These are phyloP conservation scores for Lachnellula hyalina DNA, from an alignment of 2,329 filamentous ascomycete genomes.

Conservation along the genomic window DNA sequence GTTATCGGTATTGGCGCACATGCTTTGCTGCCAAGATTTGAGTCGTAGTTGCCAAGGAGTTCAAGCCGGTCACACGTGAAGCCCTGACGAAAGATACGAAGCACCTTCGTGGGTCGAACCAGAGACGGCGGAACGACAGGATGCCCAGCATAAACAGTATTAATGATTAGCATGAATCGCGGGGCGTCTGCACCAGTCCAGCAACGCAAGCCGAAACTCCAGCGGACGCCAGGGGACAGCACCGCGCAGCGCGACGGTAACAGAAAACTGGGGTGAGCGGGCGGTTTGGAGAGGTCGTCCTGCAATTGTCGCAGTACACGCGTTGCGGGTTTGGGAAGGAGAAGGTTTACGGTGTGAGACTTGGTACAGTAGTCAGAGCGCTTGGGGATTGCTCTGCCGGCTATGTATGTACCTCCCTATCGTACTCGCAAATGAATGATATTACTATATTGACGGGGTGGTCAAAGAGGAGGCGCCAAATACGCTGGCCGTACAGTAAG, in stretches of 20 bases:
- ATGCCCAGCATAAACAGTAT: not conserved
- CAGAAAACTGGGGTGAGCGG: not conserved
- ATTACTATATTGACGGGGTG: too few species aligned
- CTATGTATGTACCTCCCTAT: too few species aligned
- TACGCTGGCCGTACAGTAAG: too few species aligned
- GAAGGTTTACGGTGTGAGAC: not conserved
- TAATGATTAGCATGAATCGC: not conserved
- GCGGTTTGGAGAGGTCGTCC: too few species aligned
- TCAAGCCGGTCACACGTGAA: constrained; percentile 10
- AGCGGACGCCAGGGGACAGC: not conserved
- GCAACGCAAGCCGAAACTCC: not conserved
- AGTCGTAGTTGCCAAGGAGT: constrained; percentile 25
- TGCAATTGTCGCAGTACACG: not conserved
- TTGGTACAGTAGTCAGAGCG: not conserved
- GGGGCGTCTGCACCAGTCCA: not conserved
- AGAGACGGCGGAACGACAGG: not conserved
- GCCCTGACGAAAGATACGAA: constrained; percentile 1
- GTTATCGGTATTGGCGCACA: constrained; percentile 30
- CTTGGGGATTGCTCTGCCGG: too few species aligned
- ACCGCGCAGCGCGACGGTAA: not conserved
- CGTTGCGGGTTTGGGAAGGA: constrained; percentile 1
- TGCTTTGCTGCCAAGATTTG: constrained; percentile 31
- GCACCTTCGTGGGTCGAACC: not conserved
- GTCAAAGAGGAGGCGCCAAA: too few species aligned
- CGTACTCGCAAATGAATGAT: too few species aligned